These are phyloP conservation scores for Blastobotrys serpentis DNA, from an alignment of 1,139 yeast genomes.

Conservation along the genomic window DNA sequence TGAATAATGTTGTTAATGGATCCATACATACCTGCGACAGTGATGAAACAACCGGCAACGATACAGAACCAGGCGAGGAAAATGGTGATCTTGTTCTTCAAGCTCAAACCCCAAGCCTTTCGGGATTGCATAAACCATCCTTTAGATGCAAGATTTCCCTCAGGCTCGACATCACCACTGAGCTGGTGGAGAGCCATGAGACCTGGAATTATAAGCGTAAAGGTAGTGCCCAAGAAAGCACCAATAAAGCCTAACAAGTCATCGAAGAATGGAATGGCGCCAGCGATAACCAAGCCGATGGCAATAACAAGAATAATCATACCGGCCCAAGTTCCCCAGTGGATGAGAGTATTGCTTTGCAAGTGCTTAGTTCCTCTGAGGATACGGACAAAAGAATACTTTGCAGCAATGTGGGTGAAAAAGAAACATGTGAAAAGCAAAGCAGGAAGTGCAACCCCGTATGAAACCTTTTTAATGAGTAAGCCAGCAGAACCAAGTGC, in stretches of 20 bases:
- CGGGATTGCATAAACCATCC: conserved; percentile 10
- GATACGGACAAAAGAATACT: conserved; percentile 16
- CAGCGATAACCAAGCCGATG: conserved; percentile 55
- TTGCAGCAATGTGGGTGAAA: conserved; percentile 15
- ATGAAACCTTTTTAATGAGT: conserved; percentile 16
- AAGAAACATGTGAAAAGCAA: conserved; percentile 14
- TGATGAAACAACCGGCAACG: conserved; percentile 11
- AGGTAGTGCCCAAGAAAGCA: conserved; percentile 43
- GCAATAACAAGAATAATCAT: conserved; percentile 49
- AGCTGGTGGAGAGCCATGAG: conserved; percentile 12
- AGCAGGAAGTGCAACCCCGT: conserved; percentile 17
- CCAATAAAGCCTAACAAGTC: conserved; percentile 59
- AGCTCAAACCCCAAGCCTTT: conserved; percentile 8
- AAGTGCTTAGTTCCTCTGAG: conserved; percentile 15
- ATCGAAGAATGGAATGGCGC: conserved; percentile 61
- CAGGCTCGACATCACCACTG: neutral
- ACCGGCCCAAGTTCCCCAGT: conserved; percentile 54
- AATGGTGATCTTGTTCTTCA: neutral
- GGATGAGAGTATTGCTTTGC: conserved; percentile 30
- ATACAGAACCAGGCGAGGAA: conserved; percentile 13
- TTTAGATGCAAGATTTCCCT: neutral
- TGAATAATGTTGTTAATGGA: conserved; percentile 11
- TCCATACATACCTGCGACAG: conserved; percentile 15
- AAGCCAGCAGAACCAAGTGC: conserved; percentile 19
- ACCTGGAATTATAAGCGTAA: conserved; percentile 14